phyloP scores from a whole-genome alignment of 2,329 filamentous ascomycete species.

The Pseudogymnoascus sp. region DNA sequence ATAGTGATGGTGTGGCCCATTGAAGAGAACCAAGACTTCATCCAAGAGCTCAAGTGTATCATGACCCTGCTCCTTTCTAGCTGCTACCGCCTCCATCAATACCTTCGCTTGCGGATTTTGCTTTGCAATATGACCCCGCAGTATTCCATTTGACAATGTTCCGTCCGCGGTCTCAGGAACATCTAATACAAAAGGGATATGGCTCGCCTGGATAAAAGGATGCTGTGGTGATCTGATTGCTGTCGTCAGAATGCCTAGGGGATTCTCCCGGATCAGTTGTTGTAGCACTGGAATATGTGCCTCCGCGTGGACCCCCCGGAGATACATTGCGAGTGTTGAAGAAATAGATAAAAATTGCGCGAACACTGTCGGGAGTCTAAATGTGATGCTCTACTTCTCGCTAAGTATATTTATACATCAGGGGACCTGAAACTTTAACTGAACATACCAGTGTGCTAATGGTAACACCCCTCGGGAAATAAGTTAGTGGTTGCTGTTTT shows the following conservation, averaged over 20 bases:
- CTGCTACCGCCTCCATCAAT: conserved; percentile 40
- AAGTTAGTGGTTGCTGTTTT: neutral
- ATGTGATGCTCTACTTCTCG: neutral
- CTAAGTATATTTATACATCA: neutral
- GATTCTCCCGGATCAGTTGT: conserved; percentile 49
- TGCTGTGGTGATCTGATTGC: conserved; percentile 42
- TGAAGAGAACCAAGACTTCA: conserved; percentile 58
- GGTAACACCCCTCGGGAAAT: neutral
- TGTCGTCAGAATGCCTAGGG: conserved; percentile 55
- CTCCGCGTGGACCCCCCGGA: conserved; percentile 47
- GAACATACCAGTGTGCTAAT: neutral
- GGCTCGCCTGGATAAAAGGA: conserved; percentile 48
- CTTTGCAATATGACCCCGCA: conserved; percentile 55
- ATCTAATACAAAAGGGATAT: conserved; percentile 54
- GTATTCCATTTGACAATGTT: conserved; percentile 25
- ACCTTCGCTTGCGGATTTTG: conserved; percentile 56
- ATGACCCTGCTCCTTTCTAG: neutral
- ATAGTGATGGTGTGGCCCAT: conserved; percentile 49
- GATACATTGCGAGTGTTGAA: conserved; percentile 42
- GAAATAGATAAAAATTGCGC: neutral
- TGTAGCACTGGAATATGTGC: conserved; percentile 39
- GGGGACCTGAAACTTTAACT: neutral
- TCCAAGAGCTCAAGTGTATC: conserved; percentile 25
- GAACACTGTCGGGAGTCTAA: neutral
- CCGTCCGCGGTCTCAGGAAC: conserved; percentile 31